phyloP scores from a whole-genome alignment of 2,329 filamentous ascomycete species.

The Fusarium beomiforme region DNA sequence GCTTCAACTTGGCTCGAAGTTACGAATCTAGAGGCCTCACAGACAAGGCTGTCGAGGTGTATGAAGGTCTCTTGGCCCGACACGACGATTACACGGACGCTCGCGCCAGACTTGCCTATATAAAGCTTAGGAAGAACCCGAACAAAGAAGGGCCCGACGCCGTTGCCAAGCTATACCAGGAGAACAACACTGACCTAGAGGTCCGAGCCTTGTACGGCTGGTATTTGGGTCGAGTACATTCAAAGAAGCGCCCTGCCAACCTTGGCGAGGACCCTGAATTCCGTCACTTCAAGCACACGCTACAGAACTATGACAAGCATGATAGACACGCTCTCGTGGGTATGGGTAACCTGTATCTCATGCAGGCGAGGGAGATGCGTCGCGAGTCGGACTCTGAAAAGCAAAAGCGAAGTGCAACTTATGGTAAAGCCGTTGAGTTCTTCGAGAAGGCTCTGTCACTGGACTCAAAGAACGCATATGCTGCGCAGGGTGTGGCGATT shows the following conservation, averaged over 20 bases:
- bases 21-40: constrained; percentile 86
- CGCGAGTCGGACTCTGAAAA: constrained; percentile 89
- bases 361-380: constrained; percentile 92
- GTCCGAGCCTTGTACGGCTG: constrained; percentile 94
- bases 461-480: constrained; percentile 95
- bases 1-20: constrained; percentile 93
- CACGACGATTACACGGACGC: constrained; percentile 95
- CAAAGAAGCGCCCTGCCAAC: constrained; percentile 83
- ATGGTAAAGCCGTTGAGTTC: constrained; percentile 94
- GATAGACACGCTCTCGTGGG: constrained; percentile 96
- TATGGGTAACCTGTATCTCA: constrained; percentile 94
- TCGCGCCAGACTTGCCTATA: constrained; percentile 87
- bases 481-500: constrained; percentile 94
- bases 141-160: constrained; percentile 87
- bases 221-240: constrained; percentile 84
- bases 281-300: constrained; percentile 93
- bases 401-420: constrained; percentile 87
- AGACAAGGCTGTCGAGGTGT: constrained; percentile 87
- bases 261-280: constrained; percentile 91
- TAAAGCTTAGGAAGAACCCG: constrained; percentile 82
- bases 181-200: constrained; percentile 86
- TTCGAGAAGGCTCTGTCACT: constrained; percentile 96
- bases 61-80: constrained; percentile 83
- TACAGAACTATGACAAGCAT: constrained; percentile 95
- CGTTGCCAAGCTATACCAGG: constrained; percentile 85